Conservation (phyloP, 163 green algal genomes). For the Scenedesmus sp. region DNA sequence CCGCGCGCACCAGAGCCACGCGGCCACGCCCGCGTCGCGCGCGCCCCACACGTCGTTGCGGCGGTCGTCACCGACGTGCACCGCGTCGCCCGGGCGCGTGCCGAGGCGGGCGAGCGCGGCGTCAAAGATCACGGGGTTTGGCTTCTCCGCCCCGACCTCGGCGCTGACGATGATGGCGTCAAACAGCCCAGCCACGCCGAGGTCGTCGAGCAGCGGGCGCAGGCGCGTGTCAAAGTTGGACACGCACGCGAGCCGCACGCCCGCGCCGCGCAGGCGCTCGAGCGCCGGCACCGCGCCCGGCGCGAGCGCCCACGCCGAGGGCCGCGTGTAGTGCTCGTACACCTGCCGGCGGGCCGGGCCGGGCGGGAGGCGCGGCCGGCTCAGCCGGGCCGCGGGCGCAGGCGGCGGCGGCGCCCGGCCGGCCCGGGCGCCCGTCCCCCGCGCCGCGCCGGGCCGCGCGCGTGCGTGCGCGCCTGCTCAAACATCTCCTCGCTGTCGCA, state of each 20-base stretch:
- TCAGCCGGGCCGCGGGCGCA: too few relatives aligned
- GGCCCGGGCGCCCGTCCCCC: too few relatives aligned
- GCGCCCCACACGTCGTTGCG: slow-evolving; percentile 69
- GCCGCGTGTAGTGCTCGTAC: slow-evolving; percentile 72
- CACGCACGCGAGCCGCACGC: slow-evolving; percentile 80
- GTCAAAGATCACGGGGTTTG: slow-evolving; percentile 84
- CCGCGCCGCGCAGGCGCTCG: slow-evolving; percentile 55
- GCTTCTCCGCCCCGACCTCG: slow-evolving; percentile 82
- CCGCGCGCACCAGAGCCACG: slow-evolving; percentile 70
- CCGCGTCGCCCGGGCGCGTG: slow-evolving; percentile 59
- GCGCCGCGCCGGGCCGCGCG: too few relatives aligned
- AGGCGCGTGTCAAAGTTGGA: slow-evolving; percentile 93
- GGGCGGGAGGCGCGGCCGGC: too few relatives aligned
- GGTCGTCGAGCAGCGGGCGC: slow-evolving; percentile 66
- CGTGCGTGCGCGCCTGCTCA: slow-evolving; percentile 51
- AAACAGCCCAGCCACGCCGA: slow-evolving; percentile 73
- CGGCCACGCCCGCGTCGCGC: slow-evolving; percentile 53
- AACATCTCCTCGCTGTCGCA: slow-evolving; percentile 55
- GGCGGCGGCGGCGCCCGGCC: too few relatives aligned
- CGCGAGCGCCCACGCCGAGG: slow-evolving; percentile 67
- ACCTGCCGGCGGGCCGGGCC: slow-evolving; percentile 49
- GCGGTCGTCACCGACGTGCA: slow-evolving; percentile 89
- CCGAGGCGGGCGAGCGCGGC: slow-evolving; percentile 18
- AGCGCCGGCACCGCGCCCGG: slow-evolving; percentile 63
- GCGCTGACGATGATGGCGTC: slow-evolving; percentile 79